Conservation (phyloP, 192 early-diverging fungal species). For the Umbelopsis ramanniana region DNA sequence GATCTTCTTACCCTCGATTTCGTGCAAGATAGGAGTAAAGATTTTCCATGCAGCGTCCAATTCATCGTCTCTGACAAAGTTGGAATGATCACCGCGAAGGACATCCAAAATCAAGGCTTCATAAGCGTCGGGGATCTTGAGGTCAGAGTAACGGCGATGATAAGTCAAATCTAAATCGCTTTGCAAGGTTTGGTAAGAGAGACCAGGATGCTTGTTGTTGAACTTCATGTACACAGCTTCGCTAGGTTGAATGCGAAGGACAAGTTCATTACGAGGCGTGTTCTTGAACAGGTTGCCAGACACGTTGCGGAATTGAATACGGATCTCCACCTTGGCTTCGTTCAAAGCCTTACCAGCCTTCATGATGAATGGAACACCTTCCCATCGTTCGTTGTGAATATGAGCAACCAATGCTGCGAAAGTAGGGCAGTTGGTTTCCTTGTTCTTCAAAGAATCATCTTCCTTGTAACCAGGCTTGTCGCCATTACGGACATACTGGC, state of each 20-base stretch:
- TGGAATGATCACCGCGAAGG: slow-evolving; percentile 90
- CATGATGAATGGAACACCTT: slow-evolving; percentile 88
- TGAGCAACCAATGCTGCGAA: slow-evolving; percentile 88
- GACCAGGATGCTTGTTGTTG: slow-evolving; percentile 93
- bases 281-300: slow-evolving; percentile 79
- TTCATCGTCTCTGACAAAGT: slow-evolving; percentile 94
- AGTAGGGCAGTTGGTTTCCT: slow-evolving; percentile 85
- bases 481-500: slow-evolving; percentile 87
- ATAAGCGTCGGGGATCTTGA: slow-evolving; percentile 97
- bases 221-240: slow-evolving; percentile 98
- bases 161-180: slow-evolving; percentile 96
- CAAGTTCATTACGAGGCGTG: slow-evolving; percentile 91
- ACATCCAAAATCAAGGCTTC: slow-evolving; percentile 94
- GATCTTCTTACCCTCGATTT: slow-evolving; percentile 68
- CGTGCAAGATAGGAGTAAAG: slow-evolving; percentile 94
- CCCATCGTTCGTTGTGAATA: slow-evolving; percentile 96
- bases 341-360: slow-evolving; percentile 91
- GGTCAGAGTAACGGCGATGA: slow-evolving; percentile 82
- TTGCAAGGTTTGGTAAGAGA: slow-evolving; percentile 81
- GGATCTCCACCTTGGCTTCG: slow-evolving; percentile 92
- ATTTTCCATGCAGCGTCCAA: slow-evolving; percentile 97
- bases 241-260: slow-evolving; percentile 91
- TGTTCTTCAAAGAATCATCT: slow-evolving; percentile 81
- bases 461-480: slow-evolving; percentile 94
- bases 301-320: slow-evolving; percentile 96